Base-by-base conservation (phyloP, 306 rosid species). In the Ceratonia siliqua region DNA sequence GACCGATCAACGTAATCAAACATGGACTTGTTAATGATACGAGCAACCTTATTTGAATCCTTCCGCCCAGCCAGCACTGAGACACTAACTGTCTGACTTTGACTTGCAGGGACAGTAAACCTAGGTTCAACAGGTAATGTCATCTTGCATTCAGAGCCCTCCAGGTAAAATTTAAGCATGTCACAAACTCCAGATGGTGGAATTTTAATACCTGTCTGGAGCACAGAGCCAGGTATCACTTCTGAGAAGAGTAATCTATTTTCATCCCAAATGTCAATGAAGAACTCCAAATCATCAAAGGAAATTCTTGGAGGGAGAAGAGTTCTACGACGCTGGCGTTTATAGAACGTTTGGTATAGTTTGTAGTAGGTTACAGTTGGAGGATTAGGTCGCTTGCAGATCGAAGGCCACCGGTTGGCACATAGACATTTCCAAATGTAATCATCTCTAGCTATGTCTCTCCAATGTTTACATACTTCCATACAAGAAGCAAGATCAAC, bases 391-490 rank as follows among this genome's bases (percentile, higher is more conserved):
- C 58, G 82, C 87, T 87, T 95, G 95, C 96, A 90, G 68, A 86
- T 82, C 5, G 99, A 95, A 56, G 99, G 99, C 97, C 99, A 92
- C 78, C 86, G 90, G 87, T 89, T 87, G 76, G 91, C 93, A 78
- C 97, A 92, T 21, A 73, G 20, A 74, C 99, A 89, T 80, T 95
- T 95, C 98, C 98, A 95, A 33, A 92, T 87, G 90, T 85, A 95
- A 82, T 92, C 99, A 73, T 92, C 98, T 52, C 76, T 79, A 22
- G 93, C 98, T 33, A 87, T 54, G 65, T 85, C 89, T 74, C 86
- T 95, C 99, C 98, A 95, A 66, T 82, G 96, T 90, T 81, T 90
- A 77, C 85, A 87, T 36, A 92, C 98, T 70, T 53, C 83, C 96
- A 95, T 90, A 73, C 92, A 90, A 24, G 89, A 90, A 63, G 92